Percentiles rank a stretch among this genome's conserved stretches.
Evolutionary conservation across 2,329 filamentous ascomycete species (phyloP).

Genomic region (Fusarium pseudonygamai): DNA sequence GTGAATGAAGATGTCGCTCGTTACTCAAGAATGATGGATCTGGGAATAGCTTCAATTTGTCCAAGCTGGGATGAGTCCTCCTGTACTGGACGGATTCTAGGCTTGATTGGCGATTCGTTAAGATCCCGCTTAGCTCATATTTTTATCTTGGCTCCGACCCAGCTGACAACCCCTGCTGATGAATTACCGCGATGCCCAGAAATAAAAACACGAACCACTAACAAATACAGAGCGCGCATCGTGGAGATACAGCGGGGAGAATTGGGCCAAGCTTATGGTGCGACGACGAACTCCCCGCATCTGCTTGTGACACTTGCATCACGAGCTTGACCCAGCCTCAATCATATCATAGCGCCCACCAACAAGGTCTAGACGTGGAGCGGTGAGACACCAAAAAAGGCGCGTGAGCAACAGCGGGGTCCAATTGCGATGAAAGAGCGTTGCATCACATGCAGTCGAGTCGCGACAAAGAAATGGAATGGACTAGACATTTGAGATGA

Average conservation of each 20-base stretch:
- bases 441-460: background rate
- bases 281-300: background rate
- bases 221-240: background rate
- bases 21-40: accelerated
- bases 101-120: background rate
- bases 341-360: background rate
- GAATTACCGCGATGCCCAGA: background rate
- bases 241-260: background rate
- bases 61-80: accelerated
- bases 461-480: background rate
- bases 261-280: background rate
- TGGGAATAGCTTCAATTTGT: background rate
- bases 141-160: background rate
- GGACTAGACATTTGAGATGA: background rate
- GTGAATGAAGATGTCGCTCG: accelerated
- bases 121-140: background rate
- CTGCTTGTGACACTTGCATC: constrained; percentile 3
- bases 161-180: constrained; percentile 30
- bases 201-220: background rate
- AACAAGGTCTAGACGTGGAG: constrained; percentile 1
- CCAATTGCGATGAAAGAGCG: background rate
- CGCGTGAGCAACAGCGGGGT: constrained; percentile 19
- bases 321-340: constrained; percentile 7
- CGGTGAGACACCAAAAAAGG: constrained; percentile 29
- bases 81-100: no score